Base-by-base conservation (phyloP, 495 filamentous ascomycete genomes). In the Pseudotulostoma volvatum region DNA sequence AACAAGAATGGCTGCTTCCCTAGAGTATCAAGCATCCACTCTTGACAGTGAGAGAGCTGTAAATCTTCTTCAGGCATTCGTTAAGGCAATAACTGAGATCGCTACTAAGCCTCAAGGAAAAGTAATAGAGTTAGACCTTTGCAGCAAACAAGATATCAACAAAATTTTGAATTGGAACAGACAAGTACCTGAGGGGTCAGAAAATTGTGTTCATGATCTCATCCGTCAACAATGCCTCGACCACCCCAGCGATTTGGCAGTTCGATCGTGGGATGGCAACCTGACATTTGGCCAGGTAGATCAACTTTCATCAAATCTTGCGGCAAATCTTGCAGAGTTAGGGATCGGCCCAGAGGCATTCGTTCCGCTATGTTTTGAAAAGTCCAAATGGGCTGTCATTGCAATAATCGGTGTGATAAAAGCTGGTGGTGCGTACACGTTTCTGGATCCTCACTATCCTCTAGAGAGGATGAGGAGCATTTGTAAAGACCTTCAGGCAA, bases 321-420 rank as follows among this genome's bases (percentile, higher is more conserved):
- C 67, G 5, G 20, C 15, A 11, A 30, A 46, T 13, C 51, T 66
- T 2, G 17, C 48, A 5, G 4, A 23, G 40, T 36, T 51, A 0
- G 54, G 52, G 3, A 42, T 59, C 33, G 46, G 49, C 13, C 48
- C 52, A 0, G 54, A 52, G 8, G 36, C 36, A 3, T 40, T 58
- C 13, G 53, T 68, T 8, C 53, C 61, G 8, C 43, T 68, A 17
- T 58, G 49, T 34, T 59, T 66, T 36, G 66, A 68, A 33, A 70
- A 67, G 48, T 58, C 54, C 0, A 36, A 37, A 9, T 67, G 56
- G 52, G 48, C 55, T 13, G 52, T 60, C 28, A 54, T 70, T 7
- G 51, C 54, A n/a, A 64, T 67, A 37, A 48, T 70, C 2, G 59
- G 47, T 8, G 47, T 69, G 18, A 39, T 68, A 39, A 65, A 66